Evolutionary conservation across 139 green algal genomes (phyloP).

Genomic region (Trebouxia sp.): DNA sequence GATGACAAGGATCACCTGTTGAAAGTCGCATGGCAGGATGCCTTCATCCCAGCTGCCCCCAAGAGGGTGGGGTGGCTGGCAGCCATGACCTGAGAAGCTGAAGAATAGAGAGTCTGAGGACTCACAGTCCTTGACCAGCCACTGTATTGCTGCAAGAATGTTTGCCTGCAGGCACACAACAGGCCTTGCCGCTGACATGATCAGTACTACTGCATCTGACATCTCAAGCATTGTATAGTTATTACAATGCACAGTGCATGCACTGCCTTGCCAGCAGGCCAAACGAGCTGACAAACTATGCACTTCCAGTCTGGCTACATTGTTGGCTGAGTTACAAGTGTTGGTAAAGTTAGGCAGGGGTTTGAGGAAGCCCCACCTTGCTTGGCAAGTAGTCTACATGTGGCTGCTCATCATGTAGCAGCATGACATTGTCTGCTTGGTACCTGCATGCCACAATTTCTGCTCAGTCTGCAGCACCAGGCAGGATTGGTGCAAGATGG

Average conservation of each 20-base stretch:
- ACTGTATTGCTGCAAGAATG: conserved; percentile 17
- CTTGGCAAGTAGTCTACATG: conserved; percentile 27
- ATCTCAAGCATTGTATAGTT: no score
- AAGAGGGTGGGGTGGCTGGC: conserved; percentile 8
- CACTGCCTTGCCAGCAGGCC: background rate
- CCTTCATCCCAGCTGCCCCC: background rate
- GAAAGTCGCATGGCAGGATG: conserved; percentile 31
- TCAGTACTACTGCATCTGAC: no score
- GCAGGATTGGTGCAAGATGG: background rate
- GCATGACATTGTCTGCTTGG: conserved; percentile 19
- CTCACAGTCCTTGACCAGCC: conserved; percentile 24
- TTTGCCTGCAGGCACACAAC: conserved; percentile 22
- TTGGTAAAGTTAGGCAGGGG: background rate
- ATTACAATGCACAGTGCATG: no score
- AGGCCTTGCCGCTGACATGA: background rate
- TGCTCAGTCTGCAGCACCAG: background rate
- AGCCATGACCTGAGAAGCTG: conserved; percentile 32
- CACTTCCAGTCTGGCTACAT: no score
- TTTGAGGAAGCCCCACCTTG: conserved; percentile 6
- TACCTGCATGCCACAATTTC: conserved; percentile 24
- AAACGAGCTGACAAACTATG: background rate
- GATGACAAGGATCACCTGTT: background rate
- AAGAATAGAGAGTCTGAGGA: conserved; percentile 29
- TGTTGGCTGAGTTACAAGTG: no score
- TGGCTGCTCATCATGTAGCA: conserved; percentile 34